Conservation (phyloP, 768 basidiomycete species). For the Pisolithus sp. region DNA sequence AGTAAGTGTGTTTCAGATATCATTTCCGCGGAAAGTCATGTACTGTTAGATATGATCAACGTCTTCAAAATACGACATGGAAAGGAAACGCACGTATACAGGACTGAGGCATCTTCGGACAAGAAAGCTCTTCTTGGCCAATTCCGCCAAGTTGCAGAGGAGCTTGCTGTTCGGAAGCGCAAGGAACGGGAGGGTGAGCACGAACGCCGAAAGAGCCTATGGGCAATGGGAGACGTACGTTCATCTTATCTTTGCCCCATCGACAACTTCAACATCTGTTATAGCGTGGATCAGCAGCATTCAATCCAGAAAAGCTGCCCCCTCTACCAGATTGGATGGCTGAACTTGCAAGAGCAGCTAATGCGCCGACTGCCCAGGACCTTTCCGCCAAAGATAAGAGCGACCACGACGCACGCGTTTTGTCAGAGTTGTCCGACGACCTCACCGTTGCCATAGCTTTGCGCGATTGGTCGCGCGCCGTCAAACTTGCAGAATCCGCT, state of each 20-base stretch:
- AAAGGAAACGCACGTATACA: conserved; percentile 92
- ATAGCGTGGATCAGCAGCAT: conserved; percentile 30
- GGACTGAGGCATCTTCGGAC: conserved; percentile 73
- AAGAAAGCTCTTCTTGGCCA: conserved; percentile 82
- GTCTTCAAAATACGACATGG: conserved; percentile 93
- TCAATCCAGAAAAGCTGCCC: conserved; percentile 38
- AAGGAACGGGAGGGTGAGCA: conserved; percentile 94
- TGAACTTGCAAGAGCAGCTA: conserved; percentile 55
- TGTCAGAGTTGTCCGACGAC: conserved; percentile 87
- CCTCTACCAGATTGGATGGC: conserved; percentile 74
- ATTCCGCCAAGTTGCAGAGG: conserved; percentile 90
- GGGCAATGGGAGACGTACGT: conserved; percentile 43
- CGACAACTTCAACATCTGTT: background rate
- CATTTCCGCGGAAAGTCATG: conserved; percentile 2
- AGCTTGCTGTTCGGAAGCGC: conserved; percentile 77
- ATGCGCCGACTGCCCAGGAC: conserved; percentile 28
- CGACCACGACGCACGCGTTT: conserved; percentile 80
- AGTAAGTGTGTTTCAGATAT: conserved; percentile 43
- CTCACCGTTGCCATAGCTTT: conserved; percentile 87
- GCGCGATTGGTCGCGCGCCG: conserved; percentile 83
- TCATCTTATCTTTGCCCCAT: background rate
- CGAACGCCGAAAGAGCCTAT: conserved; percentile 76
- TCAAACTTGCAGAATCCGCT: conserved; percentile 82
- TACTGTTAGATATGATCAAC: conserved; percentile 68
- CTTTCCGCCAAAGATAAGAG: conserved; percentile 64